phyloP scores from a whole-genome alignment of 306 rosid genomes.

The Prinsepia uniflora region DNA sequence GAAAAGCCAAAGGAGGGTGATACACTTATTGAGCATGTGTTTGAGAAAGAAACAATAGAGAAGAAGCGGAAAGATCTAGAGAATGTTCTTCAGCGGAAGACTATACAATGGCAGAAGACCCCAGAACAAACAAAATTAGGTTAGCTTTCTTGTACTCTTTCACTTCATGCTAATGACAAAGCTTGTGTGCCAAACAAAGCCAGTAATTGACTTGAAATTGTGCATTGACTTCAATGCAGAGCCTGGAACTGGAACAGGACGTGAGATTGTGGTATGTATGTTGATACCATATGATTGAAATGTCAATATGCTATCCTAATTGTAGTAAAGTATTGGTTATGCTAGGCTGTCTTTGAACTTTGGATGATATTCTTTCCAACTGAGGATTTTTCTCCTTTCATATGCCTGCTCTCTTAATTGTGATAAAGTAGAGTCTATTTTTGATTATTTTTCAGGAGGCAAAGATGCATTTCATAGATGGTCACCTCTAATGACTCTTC shows the following conservation, averaged over 20 bases:
- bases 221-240: constrained; percentile 49
- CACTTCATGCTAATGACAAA: constrained; percentile 19
- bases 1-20: constrained; percentile 73
- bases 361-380: not conserved
- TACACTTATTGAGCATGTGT: constrained; percentile 48
- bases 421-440: not conserved
- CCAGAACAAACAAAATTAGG: constrained; percentile 60
- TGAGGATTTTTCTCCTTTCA: constrained; percentile 2
- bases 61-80: constrained; percentile 64
- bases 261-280: constrained; percentile 69
- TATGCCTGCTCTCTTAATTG: not conserved
- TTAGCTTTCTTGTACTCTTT: constrained; percentile 31
- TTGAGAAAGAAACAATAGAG: constrained; percentile 59
- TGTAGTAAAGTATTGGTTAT: not conserved
- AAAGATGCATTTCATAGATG: not conserved
- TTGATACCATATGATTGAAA: constrained; percentile 9
- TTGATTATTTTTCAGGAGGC: constrained; percentile 1
- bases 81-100: constrained; percentile 46
- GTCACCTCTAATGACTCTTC: constrained; percentile 23
- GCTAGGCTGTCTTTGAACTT: not conserved
- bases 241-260: constrained; percentile 77
- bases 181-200: constrained; percentile 3
- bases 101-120: constrained; percentile 49
- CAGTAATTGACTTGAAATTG: constrained; percentile 1
- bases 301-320: not conserved